A percentile compares a stretch with the other conserved stretches of the same genome.
phyloP scores from a whole-genome alignment of 495 filamentous ascomycete genomes.

The Penicillium maclennaniae region DNA sequence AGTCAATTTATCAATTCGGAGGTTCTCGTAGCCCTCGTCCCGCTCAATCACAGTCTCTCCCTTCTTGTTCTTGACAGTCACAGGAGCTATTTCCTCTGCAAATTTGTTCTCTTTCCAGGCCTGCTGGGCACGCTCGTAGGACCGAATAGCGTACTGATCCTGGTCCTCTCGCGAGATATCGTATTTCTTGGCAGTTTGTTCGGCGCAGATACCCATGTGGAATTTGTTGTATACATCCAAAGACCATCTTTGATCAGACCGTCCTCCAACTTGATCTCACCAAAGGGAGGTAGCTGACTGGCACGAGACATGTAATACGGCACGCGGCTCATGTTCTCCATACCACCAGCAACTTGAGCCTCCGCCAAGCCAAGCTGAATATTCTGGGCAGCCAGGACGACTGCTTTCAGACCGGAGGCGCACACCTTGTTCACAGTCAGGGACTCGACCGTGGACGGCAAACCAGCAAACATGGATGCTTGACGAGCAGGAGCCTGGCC shows the following conservation, averaged over 20 bases:
- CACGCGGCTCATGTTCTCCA: constrained; percentile 95
- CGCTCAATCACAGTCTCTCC: constrained; percentile 72
- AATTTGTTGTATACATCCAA: constrained; percentile 95
- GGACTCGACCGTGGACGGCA: constrained; percentile 73
- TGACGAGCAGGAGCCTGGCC: constrained; percentile 93
- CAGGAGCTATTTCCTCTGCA: constrained; percentile 79
- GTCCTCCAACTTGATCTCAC: constrained; percentile 81
- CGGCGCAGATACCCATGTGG: constrained; percentile 98
- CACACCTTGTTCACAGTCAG: constrained; percentile 97
- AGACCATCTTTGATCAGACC: constrained; percentile 92
- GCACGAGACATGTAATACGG: constrained; percentile 85
- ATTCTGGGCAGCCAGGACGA: constrained; percentile 84
- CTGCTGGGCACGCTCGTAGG: constrained; percentile 80
- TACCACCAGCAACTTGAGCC: constrained; percentile 86
- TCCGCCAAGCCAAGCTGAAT: constrained; percentile 87
- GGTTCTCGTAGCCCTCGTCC: constrained; percentile 83
- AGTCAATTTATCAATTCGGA: constrained; percentile 80
- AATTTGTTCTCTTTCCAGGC: constrained; percentile 83
- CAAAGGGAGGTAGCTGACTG: constrained; percentile 73
- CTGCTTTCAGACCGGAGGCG: constrained; percentile 88
- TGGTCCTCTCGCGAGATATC: constrained; percentile 76
- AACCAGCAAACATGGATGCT: constrained; percentile 81
- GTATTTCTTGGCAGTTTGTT: constrained; percentile 87
- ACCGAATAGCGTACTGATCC: constrained; percentile 84
- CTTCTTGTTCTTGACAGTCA: constrained; percentile 79